Conservation (phyloP, 139 green algal species). For the Chlamydomonas sp. region DNA sequence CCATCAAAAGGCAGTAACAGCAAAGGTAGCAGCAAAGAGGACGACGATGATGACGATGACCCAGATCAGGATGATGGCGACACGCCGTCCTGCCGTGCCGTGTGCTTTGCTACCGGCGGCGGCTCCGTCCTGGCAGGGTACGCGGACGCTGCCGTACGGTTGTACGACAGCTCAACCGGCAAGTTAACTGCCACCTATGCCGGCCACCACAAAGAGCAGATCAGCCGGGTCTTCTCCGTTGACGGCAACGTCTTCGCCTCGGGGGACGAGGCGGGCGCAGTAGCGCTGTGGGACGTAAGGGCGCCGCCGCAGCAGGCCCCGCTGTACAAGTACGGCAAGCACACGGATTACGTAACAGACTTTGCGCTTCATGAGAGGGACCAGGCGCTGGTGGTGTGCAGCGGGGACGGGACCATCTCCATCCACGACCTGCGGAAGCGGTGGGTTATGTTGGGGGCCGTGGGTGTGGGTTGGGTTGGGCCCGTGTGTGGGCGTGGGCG, state of each 20-base stretch:
- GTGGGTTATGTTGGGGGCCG: background rate
- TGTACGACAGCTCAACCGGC: slow-evolving; percentile 54
- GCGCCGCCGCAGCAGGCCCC: slow-evolving; percentile 28
- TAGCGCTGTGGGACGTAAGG: slow-evolving; percentile 88
- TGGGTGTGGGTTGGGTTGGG: background rate
- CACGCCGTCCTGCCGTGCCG: slow-evolving; percentile 59
- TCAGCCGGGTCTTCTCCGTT: slow-evolving; percentile 69
- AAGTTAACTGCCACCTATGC: slow-evolving; percentile 42
- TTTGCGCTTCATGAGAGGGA: slow-evolving; percentile 54
- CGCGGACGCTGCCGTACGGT: slow-evolving; percentile 22
- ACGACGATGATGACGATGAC: background rate
- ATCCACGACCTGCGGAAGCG: slow-evolving; percentile 68
- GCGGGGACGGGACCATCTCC: slow-evolving; percentile 87
- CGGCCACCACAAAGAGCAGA: slow-evolving; percentile 64
- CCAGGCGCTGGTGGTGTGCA: slow-evolving; percentile 68
- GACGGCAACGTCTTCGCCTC: slow-evolving; percentile 49
- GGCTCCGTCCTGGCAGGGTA: slow-evolving; percentile 14
- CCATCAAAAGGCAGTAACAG: slow-evolving; percentile 4
- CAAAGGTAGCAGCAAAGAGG: background rate
- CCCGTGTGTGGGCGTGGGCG: background rate
- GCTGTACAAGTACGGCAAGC: slow-evolving; percentile 58
- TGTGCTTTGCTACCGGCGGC: slow-evolving; percentile 57
- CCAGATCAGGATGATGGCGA: background rate
- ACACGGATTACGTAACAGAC: slow-evolving; percentile 88
- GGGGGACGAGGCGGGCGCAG: slow-evolving; percentile 82